Conservation (phyloP, 2,329 filamentous ascomycete genomes). For the Aureobasidium sp. region DNA sequence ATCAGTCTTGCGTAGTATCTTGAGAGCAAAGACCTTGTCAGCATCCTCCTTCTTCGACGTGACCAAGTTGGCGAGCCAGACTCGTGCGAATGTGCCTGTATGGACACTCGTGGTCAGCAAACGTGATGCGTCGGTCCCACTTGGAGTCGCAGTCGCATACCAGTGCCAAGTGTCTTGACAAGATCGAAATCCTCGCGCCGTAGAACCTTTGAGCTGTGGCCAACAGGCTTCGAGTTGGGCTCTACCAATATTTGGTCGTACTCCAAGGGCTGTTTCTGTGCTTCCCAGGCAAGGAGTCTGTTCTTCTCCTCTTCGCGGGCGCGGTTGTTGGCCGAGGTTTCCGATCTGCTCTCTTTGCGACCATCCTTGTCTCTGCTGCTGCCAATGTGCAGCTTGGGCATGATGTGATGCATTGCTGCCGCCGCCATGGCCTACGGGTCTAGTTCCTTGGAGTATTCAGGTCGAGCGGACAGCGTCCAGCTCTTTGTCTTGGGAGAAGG, state of each 20-base stretch:
- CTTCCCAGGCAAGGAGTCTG: constrained; percentile 38
- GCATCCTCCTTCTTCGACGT: constrained; percentile 43
- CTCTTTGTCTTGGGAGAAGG: background rate
- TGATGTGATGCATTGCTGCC: constrained; percentile 23
- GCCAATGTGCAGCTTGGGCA: constrained; percentile 28
- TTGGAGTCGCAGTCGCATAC: constrained; percentile 31
- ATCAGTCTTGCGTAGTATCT: constrained; percentile 60
- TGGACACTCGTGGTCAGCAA: background rate
- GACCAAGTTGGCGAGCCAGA: constrained; percentile 64
- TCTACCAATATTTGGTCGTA: constrained; percentile 35
- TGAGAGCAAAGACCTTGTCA: constrained; percentile 67
- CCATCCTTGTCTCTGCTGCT: constrained; percentile 19
- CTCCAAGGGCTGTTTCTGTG: constrained; percentile 34
- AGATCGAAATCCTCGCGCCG: constrained; percentile 57
- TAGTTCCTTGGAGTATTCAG: background rate
- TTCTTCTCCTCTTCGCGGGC: constrained; percentile 40
- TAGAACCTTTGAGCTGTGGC: constrained; percentile 38
- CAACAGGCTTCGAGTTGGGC: constrained; percentile 36
- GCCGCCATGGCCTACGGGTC: background rate
- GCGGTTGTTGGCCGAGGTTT: constrained; percentile 19
- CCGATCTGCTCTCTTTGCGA: constrained; percentile 18
- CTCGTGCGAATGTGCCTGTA: constrained; percentile 69
- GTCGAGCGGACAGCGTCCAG: background rate
- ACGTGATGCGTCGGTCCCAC: background rate
- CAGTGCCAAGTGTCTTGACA: constrained; percentile 68